Base-by-base conservation (phyloP, 225 moss, liverwort and hornwort genomes). In the Pseudisothecium myosuroides region DNA sequence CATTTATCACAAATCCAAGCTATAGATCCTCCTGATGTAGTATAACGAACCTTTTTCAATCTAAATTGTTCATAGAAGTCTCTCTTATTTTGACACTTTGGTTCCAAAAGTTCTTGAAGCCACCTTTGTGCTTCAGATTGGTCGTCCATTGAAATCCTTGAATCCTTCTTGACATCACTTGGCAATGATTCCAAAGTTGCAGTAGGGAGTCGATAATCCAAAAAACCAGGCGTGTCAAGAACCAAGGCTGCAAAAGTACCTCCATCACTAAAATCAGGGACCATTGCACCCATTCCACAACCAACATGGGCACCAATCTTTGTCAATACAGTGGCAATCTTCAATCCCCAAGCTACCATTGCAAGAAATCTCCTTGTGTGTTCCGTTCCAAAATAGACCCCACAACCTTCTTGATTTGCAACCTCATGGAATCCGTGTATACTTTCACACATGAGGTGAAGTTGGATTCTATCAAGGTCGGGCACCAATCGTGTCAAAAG, bases 11-110 rank as follows among this genome's bases (percentile, higher is more conserved):
- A 47, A 47, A 47, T 47, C 74, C 74, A 74, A 47, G 47, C 74
- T 47, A 74, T 11, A 1, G 74, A 47, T 74, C 17, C 10, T 29
- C 2, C 6, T n/a, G n/a, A n/a, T 11, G 7, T 0, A 7, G 0
- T 47, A 0, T 10, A 74, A 0, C 6, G 1, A 47, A 74, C 74
- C 18, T 74, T 74, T 7, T 29, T 74, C 27, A 74, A 75, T 49
- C 2, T 0, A 49, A 75, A 49, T 7, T 75, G 4, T 19, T 49
- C 7, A 32, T 75, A 75, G 11, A 75, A 75, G 7, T 49, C 75
- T 19, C 32, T 49, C 12, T 32, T 75, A 2, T 49, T 32, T 32
- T 75, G 19, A 49, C 32, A 75, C 20, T 32, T 49, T 1, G 32
- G 75, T 32, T 75, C 75, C 12, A 75, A 75, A 49, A 75, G 49